phyloP scores from a whole-genome alignment of 768 basidiomycete genomes.

The Pleurotus platypus region DNA sequence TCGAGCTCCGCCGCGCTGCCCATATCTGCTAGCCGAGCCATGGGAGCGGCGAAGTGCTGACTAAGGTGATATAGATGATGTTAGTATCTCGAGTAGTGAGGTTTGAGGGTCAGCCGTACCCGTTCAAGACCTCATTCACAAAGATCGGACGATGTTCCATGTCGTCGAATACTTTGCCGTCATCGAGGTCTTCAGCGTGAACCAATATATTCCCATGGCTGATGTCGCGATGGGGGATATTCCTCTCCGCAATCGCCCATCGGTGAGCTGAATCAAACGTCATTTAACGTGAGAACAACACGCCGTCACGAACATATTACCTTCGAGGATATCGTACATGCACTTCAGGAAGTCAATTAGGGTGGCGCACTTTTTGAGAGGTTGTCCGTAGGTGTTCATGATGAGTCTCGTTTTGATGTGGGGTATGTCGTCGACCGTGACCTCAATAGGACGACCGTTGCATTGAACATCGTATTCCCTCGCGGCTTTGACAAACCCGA shows the following conservation, averaged over 20 bases:
- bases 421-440: background rate
- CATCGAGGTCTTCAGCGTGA: background rate
- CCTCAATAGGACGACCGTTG: background rate
- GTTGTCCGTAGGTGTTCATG: background rate
- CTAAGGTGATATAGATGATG: background rate
- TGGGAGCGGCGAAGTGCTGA: too few relatives aligned
- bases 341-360: background rate
- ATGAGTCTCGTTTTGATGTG: background rate
- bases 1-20: too few relatives aligned
- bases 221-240: slow-evolving; percentile 1
- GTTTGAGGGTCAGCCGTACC: background rate
- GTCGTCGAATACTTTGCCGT: background rate
- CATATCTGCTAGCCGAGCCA: too few relatives aligned
- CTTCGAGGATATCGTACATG: slow-evolving; percentile 7
- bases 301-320: background rate
- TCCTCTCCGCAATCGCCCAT: background rate
- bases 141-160: background rate
- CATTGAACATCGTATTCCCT: too few relatives aligned
- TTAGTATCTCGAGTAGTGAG: background rate
- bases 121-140: background rate
- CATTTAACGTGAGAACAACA: background rate
- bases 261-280: background rate
- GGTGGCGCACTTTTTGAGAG: background rate
- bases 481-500: background rate
- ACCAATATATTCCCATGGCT: background rate